These are phyloP conservation scores for Backusella tarrabulga DNA, from an alignment of 192 early-diverging fungal species.

Conservation along the genomic window DNA sequence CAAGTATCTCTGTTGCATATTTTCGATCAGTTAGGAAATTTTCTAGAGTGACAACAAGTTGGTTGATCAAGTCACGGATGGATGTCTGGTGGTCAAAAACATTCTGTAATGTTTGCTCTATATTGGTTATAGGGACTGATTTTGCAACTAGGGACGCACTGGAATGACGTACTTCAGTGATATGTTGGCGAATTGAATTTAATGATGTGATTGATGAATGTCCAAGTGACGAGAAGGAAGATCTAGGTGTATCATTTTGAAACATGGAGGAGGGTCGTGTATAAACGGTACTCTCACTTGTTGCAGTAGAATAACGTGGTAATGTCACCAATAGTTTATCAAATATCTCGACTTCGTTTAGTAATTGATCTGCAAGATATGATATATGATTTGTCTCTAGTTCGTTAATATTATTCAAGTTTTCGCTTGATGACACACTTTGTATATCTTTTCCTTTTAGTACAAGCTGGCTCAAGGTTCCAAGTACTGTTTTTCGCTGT, in stretches of 20 bases:
- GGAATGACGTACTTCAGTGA: conserved; percentile 7
- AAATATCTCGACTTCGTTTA: conserved; percentile 16
- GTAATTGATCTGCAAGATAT: conserved; percentile 22
- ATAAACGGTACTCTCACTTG: background rate
- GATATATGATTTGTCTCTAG: conserved; percentile 9
- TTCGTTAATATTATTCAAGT: background rate
- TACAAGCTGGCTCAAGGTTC: conserved; percentile 27
- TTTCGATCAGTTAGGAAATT: conserved; percentile 1
- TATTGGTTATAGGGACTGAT: background rate
- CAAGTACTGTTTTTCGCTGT: conserved; percentile 29
- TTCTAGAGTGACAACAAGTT: conserved; percentile 9
- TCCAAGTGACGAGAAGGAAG: background rate
- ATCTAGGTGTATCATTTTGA: background rate
- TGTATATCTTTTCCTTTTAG: conserved; percentile 26
- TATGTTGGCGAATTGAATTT: conserved; percentile 19
- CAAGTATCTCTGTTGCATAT: conserved; percentile 23
- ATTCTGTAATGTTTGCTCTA: conserved; percentile 9
- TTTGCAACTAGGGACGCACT: conserved; percentile 18
- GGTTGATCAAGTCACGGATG: conserved; percentile 5
- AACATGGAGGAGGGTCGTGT: conserved; percentile 3
- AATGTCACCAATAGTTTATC: conserved; percentile 3
- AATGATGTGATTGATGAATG: background rate
- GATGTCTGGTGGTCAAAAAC: conserved; percentile 6
- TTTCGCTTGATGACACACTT: background rate
- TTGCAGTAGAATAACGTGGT: background rate